phyloP scores from a whole-genome alignment of 2,329 filamentous ascomycete species.

The Coniochaeta sp. region DNA sequence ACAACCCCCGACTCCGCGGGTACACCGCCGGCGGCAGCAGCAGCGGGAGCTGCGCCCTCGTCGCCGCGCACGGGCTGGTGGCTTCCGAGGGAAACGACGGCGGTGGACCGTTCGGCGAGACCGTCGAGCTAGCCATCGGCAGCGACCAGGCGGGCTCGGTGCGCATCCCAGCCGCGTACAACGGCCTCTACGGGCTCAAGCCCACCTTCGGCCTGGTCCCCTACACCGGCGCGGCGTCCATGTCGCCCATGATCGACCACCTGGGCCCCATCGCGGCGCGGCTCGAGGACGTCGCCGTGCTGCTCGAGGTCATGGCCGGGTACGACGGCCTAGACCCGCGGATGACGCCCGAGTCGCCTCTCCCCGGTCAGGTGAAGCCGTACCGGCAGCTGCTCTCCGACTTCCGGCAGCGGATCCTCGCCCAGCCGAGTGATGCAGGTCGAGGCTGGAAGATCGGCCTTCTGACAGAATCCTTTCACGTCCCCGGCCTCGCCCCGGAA shows the following conservation, averaged over 20 bases:
- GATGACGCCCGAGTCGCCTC: slow-evolving; percentile 30
- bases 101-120: slow-evolving; percentile 5
- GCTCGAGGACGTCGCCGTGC: slow-evolving; percentile 29
- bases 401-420: slow-evolving; percentile 6
- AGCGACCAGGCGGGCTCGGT: slow-evolving; percentile 30
- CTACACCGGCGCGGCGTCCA: slow-evolving; percentile 27
- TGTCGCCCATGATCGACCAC: slow-evolving; percentile 36
- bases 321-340: slow-evolving; percentile 36
- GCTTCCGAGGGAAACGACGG: neutral
- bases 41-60: slow-evolving; percentile 22
- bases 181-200: slow-evolving; percentile 33
- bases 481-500: slow-evolving; percentile 28
- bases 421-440: slow-evolving; percentile 10
- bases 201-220: slow-evolving; percentile 38
- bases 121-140: slow-evolving; percentile 19
- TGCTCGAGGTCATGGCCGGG: slow-evolving; percentile 32
- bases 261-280: slow-evolving; percentile 32
- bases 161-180: slow-evolving; percentile 26
- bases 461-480: slow-evolving; percentile 33
- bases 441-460: slow-evolving; percentile 32
- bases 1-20: slow-evolving; percentile 16
- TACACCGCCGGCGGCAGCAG: slow-evolving; percentile 22
- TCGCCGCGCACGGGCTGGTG: slow-evolving; percentile 13
- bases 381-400: slow-evolving; percentile 18
- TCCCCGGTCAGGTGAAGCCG: slow-evolving; percentile 23